These are phyloP conservation scores for Hanseniaspora hatyaiensis DNA, from an alignment of 805 yeast genomes.

Conservation along the genomic window DNA sequence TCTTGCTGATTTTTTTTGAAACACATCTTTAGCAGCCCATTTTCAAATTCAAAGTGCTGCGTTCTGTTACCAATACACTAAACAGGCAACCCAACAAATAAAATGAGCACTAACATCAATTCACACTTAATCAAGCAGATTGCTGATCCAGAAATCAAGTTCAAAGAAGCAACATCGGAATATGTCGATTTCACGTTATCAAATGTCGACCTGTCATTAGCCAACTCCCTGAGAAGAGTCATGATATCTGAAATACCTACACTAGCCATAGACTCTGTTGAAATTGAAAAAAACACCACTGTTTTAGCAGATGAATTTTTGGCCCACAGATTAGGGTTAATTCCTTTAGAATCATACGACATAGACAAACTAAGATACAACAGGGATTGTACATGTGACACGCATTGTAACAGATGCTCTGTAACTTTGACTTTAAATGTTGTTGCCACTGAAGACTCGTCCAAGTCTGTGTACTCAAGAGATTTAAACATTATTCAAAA, in stretches of 20 bases:
- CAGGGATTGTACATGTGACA: slow-evolving; percentile 95
- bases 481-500: slow-evolving; percentile 47
- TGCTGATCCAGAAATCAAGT: slow-evolving; percentile 67
- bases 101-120: slow-evolving; percentile 1
- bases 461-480: slow-evolving; percentile 80
- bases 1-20: too few species aligned
- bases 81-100: too few species aligned
- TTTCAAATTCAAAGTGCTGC: too few species aligned
- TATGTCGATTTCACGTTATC: slow-evolving; percentile 81
- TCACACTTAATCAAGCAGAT: slow-evolving; percentile 19
- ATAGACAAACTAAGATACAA: slow-evolving; percentile 77
- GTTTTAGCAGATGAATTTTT: slow-evolving; percentile 95
- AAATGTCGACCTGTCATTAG: slow-evolving; percentile 78
- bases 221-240: slow-evolving; percentile 81
- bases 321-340: slow-evolving; percentile 84
- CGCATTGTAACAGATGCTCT: slow-evolving; percentile 89
- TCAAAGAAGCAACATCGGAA: slow-evolving; percentile 73
- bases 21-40: too few species aligned
- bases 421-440: slow-evolving; percentile 80
- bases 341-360: slow-evolving; percentile 76
- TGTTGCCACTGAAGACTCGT: slow-evolving; percentile 74
- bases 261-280: slow-evolving; percentile 89
- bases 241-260: slow-evolving; percentile 97
- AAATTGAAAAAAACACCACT: slow-evolving; percentile 81
- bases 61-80: too few species aligned